Percentiles rank a stretch among this genome's conserved stretches.
phyloP scores from a whole-genome alignment of 768 basidiomycete species.

The Leccinum imitatum region DNA sequence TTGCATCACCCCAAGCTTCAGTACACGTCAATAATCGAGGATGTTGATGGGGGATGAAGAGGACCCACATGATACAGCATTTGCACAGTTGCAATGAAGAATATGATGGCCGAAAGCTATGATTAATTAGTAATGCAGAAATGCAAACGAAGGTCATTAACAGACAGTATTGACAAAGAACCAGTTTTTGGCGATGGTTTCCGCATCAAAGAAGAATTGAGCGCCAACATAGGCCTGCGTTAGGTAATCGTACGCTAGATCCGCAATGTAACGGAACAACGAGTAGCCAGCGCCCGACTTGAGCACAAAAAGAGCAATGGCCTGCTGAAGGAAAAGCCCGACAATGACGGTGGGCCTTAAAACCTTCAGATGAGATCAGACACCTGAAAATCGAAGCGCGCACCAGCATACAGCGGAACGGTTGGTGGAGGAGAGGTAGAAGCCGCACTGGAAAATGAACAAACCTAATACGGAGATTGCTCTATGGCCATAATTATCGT shows the following conservation, averaged over 20 bases:
- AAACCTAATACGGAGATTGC: conserved; percentile 82
- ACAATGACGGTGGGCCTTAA: conserved; percentile 82
- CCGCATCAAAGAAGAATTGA: conserved; percentile 77
- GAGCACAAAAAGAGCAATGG: conserved; percentile 84
- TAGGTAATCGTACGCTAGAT: conserved; percentile 79
- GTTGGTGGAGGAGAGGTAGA: conserved; percentile 66
- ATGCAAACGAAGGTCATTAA: conserved; percentile 10
- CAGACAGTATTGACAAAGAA: conserved; percentile 80
- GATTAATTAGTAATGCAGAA: conserved; percentile 15
- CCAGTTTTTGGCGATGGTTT: conserved; percentile 68
- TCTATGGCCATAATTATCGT: conserved; percentile 71
- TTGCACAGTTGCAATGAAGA: conserved; percentile 92
- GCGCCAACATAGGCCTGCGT: conserved; percentile 66
- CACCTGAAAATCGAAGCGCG: conserved; percentile 16
- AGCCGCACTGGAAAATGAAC: conserved; percentile 73
- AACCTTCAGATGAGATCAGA: conserved; percentile 1
- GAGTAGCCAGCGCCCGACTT: conserved; percentile 80
- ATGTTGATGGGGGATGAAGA: neutral
- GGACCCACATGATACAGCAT: conserved; percentile 74
- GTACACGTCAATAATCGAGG: neutral
- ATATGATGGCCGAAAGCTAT: conserved; percentile 78
- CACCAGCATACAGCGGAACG: conserved; percentile 72
- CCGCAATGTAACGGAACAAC: conserved; percentile 83
- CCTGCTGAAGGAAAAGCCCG: conserved; percentile 83
- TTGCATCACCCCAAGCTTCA: conserved; percentile 81